Percentiles rank a stretch among this genome's conserved stretches.
phyloP scores from a whole-genome alignment of 164 flowering plant genomes.

The Warburgia ugandensis region DNA sequence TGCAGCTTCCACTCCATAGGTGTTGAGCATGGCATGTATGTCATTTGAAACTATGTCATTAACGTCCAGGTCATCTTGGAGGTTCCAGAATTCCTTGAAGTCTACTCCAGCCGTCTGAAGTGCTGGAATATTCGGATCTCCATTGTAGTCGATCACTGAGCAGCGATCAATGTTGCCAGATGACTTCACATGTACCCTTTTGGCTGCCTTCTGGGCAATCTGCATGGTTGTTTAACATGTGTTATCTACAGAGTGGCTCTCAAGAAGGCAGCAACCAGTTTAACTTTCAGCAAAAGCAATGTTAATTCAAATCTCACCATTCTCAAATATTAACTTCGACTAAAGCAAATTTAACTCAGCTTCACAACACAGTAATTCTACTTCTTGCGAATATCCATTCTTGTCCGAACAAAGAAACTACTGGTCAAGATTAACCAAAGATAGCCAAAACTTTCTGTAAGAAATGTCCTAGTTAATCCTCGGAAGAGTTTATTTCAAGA shows the following conservation, averaged over 20 bases:
- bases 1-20: slow-evolving; percentile 95
- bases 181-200: slow-evolving; percentile 55
- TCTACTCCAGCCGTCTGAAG: slow-evolving; percentile 73
- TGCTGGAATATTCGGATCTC: slow-evolving; percentile 25
- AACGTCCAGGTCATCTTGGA: slow-evolving; percentile 72
- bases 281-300: background rate
- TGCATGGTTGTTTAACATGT: slow-evolving; percentile 24
- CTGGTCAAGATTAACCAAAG: too few relatives aligned
- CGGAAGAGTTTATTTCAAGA: too few relatives aligned
- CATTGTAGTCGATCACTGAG: slow-evolving; percentile 30
- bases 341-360: too few relatives aligned
- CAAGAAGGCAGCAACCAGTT: background rate
- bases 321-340: too few relatives aligned
- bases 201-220: slow-evolving; percentile 76
- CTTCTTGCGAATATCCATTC: too few relatives aligned
- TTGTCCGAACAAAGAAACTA: too few relatives aligned
- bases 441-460: too few relatives aligned
- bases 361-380: too few relatives aligned
- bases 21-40: slow-evolving; percentile 55
- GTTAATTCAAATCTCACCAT: slow-evolving; percentile 1
- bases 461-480: too few relatives aligned
- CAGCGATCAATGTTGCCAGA: slow-evolving; percentile 59
- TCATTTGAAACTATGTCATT: slow-evolving; percentile 51
- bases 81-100: slow-evolving; percentile 53
- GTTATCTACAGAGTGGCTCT: too few relatives aligned